Evolutionary conservation across 2,329 filamentous ascomycete genomes (phyloP).

Genomic region (Beauveria scarabaeidicola): DNA sequence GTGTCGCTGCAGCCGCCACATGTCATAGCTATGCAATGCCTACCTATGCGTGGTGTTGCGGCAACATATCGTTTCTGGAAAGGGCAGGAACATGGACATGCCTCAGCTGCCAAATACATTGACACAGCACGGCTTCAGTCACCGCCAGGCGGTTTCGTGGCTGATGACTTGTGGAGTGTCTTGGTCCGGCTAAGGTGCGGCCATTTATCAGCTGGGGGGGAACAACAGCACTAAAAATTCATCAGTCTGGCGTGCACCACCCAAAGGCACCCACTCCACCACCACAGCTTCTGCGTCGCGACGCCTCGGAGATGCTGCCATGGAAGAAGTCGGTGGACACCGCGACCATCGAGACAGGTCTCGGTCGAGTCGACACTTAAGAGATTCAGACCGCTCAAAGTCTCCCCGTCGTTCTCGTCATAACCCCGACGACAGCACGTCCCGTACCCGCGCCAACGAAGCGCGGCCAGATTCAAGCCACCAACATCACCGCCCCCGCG

Average conservation of each 20-base stretch:
- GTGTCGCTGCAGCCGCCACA: not conserved
- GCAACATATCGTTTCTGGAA: not conserved
- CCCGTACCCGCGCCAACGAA: conserved; percentile 25
- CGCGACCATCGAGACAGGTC: conserved; percentile 30
- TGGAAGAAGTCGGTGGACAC: conserved; percentile 30
- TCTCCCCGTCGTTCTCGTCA: conserved; percentile 25
- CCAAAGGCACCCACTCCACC: conserved; percentile 18
- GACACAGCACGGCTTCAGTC: not conserved
- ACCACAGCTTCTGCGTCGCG: conserved; percentile 23
- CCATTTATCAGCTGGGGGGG: conserved; percentile 23
- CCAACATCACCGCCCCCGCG: conserved; percentile 28
- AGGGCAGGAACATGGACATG: not conserved
- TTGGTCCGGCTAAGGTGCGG: conserved; percentile 30
- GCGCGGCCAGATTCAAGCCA: conserved; percentile 27
- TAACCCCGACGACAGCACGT: conserved; percentile 21
- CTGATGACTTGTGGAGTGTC: conserved; percentile 5
- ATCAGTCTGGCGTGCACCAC: conserved; percentile 20
- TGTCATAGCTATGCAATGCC: not conserved
- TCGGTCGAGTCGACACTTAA: conserved; percentile 27
- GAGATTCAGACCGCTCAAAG: conserved; percentile 23
- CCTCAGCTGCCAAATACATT: not conserved
- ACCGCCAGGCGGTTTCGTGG: not conserved
- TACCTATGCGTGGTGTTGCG: not conserved
- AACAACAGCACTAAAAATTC: conserved; percentile 30
- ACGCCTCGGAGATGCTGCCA: conserved; percentile 32